Base-by-base conservation (phyloP, 2,329 filamentous ascomycete species). In the Aspergillus fijiensis region DNA sequence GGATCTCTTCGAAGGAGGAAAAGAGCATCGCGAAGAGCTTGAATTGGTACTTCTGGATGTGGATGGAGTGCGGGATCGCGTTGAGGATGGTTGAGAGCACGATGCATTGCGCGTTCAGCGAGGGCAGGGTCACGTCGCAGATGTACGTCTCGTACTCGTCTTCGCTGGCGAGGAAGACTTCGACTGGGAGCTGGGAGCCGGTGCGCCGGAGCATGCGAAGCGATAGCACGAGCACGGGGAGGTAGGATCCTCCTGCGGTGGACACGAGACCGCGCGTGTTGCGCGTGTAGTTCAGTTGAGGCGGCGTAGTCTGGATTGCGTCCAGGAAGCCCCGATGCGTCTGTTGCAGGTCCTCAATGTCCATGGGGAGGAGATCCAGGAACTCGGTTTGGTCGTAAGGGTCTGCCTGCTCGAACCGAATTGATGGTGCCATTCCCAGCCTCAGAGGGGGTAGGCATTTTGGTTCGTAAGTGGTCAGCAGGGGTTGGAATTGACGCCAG, bases 11-110 rank as follows among this genome's bases (percentile, higher is more conserved):
- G 57, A 83, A 84, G 0, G 79, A 79, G 7, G 79, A 81, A 64
- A 82, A 80, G 5, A 83, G 70, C 66, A 83, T 77, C 1, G 80
- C 77, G 35, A 83, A 76, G 1, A 74, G 70, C 63, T 83, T 83
- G 65, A 80, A 76, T 62, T 82, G 81, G 66, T 79, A 83, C 42
- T 76, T 74, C 16, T 71, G 67, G 52, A 82, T 74, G 12, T 73
- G 65, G 29, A 72, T 65, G 5, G 64, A 56, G 5, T 66, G 65
- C 0, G 70, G 67, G 0, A 72, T 67, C 1, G 67, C 66, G 14
- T 71, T 64, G 4, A 82, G 64, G 9, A 80, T 76, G n/a, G 76
- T 72, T 2, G 76, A 76, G 5, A 83, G 68, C 0, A 82, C 65
- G n/a, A 80, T 57, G 56, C 79, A 81, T 54, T 67, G 71, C 10